Percentiles rank a stretch among this genome's conserved stretches.
phyloP scores from a whole-genome alignment of 768 basidiomycete genomes.

The Boletus rufocinnamomeus region DNA sequence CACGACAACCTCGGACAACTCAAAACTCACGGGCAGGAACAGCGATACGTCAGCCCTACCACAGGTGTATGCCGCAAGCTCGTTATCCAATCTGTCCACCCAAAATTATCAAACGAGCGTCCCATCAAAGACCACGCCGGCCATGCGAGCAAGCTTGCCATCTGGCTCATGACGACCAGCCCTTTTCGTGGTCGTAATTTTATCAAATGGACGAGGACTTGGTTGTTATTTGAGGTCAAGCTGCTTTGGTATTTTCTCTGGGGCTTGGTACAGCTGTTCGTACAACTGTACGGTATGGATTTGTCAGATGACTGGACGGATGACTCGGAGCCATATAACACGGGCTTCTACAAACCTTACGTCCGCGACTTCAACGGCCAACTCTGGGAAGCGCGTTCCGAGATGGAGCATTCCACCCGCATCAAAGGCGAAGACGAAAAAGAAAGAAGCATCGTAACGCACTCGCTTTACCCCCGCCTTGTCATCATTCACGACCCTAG shows the following conservation, averaged over 20 bases:
- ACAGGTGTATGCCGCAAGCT: constrained; percentile 19
- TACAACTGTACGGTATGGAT: not conserved
- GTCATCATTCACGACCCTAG: constrained; percentile 6
- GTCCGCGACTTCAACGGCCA: constrained; percentile 12
- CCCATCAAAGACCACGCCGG: constrained; percentile 2
- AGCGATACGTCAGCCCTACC: constrained; percentile 21
- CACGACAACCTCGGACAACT: not conserved
- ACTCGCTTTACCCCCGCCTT: constrained; percentile 14
- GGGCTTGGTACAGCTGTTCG: not conserved
- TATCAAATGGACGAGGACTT: constrained; percentile 14
- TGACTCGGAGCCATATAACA: not conserved
- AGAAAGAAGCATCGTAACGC: constrained; percentile 8
- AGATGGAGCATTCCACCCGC: constrained; percentile 18
- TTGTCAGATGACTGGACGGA: not conserved
- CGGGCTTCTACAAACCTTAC: constrained; percentile 7
- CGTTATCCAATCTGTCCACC: constrained; percentile 15
- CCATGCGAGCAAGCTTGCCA: constrained; percentile 13
- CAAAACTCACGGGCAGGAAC: constrained; percentile 12
- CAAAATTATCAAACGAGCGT: not conserved
- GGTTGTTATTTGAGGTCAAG: constrained; percentile 6
- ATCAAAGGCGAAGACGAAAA: not conserved
- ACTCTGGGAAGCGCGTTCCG: constrained; percentile 26
- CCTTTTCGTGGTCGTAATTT: not conserved
- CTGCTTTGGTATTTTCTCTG: constrained; percentile 17
- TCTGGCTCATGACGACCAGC: constrained; percentile 14